Conservation (phyloP, 2,329 filamentous ascomycete species). For the Cladosporium sp. region DNA sequence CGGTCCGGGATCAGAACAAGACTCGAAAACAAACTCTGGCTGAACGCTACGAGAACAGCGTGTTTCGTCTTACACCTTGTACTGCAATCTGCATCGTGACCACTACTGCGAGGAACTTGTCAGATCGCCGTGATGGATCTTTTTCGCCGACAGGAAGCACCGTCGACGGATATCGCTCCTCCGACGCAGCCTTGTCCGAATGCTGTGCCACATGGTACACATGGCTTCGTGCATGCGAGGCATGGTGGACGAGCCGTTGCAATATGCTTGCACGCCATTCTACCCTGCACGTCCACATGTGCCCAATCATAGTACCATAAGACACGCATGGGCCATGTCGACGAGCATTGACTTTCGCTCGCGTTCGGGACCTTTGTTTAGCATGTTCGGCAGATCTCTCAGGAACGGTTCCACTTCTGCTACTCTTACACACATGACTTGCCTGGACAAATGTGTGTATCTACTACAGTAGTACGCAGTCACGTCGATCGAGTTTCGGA, state of each 20-base stretch:
- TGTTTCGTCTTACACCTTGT: not conserved
- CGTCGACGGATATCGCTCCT: not conserved
- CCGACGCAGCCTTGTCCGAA: not conserved
- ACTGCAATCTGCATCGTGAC: not conserved
- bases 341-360: not conserved
- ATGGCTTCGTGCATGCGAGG: conserved; percentile 6
- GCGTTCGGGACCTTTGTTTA: conserved; percentile 5
- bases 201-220: conserved; percentile 17
- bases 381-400: conserved; percentile 8
- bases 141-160: not conserved
- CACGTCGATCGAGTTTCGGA: not conserved
- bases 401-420: not conserved
- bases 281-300: not conserved
- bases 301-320: not conserved
- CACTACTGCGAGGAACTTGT: not conserved
- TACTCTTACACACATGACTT: not conserved
- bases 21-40: not conserved
- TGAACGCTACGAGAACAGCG: not conserved
- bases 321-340: not conserved
- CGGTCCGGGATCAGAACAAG: not conserved
- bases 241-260: conserved; percentile 11
- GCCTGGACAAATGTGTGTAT: not conserved
- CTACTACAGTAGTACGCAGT: not conserved
- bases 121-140: not conserved
- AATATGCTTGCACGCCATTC: not conserved